Evolutionary conservation across 306 rosid genomes (phyloP), one percentile per base, ranked within the genome.

Genomic region (Acacia acuminata): DNA sequence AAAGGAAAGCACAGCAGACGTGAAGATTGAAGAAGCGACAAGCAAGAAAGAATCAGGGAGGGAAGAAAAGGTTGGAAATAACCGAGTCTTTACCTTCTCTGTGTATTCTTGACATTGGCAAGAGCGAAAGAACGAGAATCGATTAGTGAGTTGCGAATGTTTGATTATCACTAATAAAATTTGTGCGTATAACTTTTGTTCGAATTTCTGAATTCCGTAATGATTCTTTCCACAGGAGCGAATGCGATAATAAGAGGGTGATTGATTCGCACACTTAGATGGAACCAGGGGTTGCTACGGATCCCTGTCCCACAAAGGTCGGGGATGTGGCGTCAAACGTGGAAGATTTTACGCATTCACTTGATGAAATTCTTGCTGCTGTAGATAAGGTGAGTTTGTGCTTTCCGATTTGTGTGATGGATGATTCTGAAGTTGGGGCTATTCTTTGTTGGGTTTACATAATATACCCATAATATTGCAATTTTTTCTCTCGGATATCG

Each of bases 381-480:
- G 86, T 93, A 65, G 82, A 86, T 32, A 78, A 78, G 90, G 94
- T 93, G 51, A 71, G 84, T 36, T 72, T 12, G 38, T 10, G 53
- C 71, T 61, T 65, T 40, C 53, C 75, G 56, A 74, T 68, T 81
- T 48, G 10, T 43, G 32, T 22, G 48, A 53, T 75, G 61, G 19
- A 34, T 66, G 42, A 69, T 51, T 56, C 60, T n/a, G 14, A 12
- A 58, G 25, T 19, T 60, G 47, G 34, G 61, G n/a, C 64, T 0
- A 56, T 58, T 30, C 25, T 42, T 38, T 61, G 48, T 73, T 44
- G 56, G 14, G 12, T 10, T 40, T 55, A 20, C 43, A 32, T 44
- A 2, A 51, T 67, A 15, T 64, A 22, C 42, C 53, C 42, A 30
- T 44, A 2, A 51, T 67, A 22, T 64, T 51, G 43, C 53, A 22